These are phyloP conservation scores for Zygosaccharomyces pseudobailii DNA, from an alignment of 1,139 yeast species.

Conservation along the genomic window DNA sequence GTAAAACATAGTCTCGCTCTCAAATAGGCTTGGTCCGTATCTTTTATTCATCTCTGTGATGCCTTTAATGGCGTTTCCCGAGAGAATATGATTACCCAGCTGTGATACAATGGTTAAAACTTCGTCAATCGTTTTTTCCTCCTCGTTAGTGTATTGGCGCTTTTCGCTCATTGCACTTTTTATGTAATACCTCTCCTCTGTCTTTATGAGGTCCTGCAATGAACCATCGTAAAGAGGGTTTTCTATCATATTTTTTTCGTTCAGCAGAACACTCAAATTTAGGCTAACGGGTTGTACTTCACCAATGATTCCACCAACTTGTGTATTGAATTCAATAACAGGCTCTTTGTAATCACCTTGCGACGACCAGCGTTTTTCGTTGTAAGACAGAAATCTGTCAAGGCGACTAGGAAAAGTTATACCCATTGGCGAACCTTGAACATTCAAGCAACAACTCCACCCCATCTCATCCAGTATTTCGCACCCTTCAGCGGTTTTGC, in stretches of 20 bases:
- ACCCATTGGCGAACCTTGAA: constrained; percentile 50
- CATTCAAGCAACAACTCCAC: constrained; percentile 63
- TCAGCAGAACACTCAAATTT: constrained; percentile 18
- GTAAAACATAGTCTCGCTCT: constrained; percentile 51
- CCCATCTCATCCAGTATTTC: constrained; percentile 80
- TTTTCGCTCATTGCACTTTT: constrained; percentile 3
- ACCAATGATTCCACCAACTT: constrained; percentile 17
- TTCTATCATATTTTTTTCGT: constrained; percentile 21
- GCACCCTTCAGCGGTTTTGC: constrained; percentile 71
- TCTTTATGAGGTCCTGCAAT: constrained; percentile 6
- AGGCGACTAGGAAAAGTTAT: constrained; percentile 48
- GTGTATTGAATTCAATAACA: constrained; percentile 17
- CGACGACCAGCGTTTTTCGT: constrained; percentile 22
- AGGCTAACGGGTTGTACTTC: constrained; percentile 16
- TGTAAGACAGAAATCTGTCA: constrained; percentile 26
- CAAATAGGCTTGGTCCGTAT: constrained; percentile 50
- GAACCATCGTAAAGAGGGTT: constrained; percentile 17
- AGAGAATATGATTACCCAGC: constrained; percentile 56
- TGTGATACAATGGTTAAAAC: constrained; percentile 57
- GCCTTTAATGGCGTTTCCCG: constrained; percentile 61
- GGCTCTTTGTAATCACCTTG: constrained; percentile 17
- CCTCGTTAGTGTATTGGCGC: constrained; percentile 14
- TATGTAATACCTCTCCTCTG: constrained; percentile 5
- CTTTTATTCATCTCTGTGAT: constrained; percentile 52
- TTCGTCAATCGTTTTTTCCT: constrained; percentile 43